These are phyloP conservation scores for Lagenidium sp. DNA, from an alignment of 352 stramenopile species.

Conservation along the genomic window DNA sequence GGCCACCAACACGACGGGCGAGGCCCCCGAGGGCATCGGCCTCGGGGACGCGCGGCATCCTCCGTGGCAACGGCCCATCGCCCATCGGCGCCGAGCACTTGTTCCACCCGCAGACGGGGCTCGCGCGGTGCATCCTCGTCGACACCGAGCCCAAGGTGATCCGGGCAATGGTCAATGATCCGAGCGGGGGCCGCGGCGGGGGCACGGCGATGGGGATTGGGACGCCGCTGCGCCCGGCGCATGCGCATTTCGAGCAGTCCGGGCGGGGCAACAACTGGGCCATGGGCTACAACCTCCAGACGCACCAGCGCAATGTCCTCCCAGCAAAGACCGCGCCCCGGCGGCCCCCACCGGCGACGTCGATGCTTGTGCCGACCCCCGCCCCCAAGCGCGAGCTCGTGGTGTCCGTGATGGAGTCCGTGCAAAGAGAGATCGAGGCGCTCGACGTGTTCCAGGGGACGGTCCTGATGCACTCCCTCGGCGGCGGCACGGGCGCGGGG, in stretches of 20 bases:
- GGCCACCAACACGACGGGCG: background rate
- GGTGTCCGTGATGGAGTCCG: constrained; percentile 62
- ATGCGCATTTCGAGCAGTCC: constrained; percentile 49
- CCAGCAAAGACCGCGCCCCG: constrained; percentile 5
- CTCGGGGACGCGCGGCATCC: background rate
- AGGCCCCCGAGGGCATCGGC: background rate
- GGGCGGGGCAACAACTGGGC: constrained; percentile 87
- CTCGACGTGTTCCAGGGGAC: constrained; percentile 63
- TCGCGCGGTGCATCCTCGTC: constrained; percentile 63
- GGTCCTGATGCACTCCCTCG: constrained; percentile 73
- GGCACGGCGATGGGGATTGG: too few relatives aligned
- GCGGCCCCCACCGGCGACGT: background rate
- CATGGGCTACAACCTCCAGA: constrained; percentile 76
- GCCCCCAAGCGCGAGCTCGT: constrained; percentile 28
- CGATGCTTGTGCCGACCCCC: background rate
- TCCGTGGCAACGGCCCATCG: background rate
- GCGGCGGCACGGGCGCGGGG: constrained; percentile 72
- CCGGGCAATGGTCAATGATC: constrained; percentile 22
- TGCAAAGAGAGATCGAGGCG: constrained; percentile 60
- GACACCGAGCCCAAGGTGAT: constrained; percentile 77
- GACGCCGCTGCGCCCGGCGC: constrained; percentile 22
- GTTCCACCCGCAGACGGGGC: constrained; percentile 28
- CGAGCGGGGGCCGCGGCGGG: too few relatives aligned
- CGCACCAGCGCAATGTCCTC: constrained; percentile 21
- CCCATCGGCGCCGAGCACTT: constrained; percentile 26